Evolutionary conservation across 192 early-diverging fungal species (phyloP).

Genomic region (Umbelopsis vinacea): DNA sequence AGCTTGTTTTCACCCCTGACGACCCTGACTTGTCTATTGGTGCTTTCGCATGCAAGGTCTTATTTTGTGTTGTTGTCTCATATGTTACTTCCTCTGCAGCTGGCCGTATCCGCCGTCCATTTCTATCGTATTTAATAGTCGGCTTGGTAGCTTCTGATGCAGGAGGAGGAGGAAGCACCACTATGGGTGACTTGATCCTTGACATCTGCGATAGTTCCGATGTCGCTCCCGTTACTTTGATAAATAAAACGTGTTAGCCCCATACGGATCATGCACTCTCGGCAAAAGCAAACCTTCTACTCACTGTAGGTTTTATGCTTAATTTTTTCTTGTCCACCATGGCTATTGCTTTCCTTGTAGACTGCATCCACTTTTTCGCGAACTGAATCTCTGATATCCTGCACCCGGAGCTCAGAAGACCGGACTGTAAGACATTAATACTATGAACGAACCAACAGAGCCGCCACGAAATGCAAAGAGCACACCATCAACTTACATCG

Average conservation of each 20-base stretch:
- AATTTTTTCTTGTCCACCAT: neutral
- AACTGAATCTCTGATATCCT: neutral
- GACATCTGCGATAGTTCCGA: neutral
- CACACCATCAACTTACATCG: neutral
- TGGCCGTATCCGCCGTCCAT: neutral
- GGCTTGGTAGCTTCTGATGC: neutral
- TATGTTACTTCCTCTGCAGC: neutral
- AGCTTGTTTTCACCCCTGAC: neutral
- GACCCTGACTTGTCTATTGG: neutral
- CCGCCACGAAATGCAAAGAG: neutral
- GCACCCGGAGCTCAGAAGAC: neutral
- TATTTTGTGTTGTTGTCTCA: neutral
- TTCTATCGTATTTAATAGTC: neutral
- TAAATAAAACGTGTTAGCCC: too few species aligned
- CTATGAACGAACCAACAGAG: too few species aligned
- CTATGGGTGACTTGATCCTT: neutral
- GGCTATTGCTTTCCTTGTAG: neutral
- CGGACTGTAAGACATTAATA: neutral
- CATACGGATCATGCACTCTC: neutral
- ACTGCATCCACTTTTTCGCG: neutral
- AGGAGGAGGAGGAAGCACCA: too few species aligned
- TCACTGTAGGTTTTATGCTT: neutral
- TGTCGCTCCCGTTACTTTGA: neutral
- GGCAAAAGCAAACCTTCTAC: neutral
- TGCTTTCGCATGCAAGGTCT: neutral